Evolutionary conservation across 108 stramenopile genomes (phyloP).

Genomic region (Fistulifera solaris): DNA sequence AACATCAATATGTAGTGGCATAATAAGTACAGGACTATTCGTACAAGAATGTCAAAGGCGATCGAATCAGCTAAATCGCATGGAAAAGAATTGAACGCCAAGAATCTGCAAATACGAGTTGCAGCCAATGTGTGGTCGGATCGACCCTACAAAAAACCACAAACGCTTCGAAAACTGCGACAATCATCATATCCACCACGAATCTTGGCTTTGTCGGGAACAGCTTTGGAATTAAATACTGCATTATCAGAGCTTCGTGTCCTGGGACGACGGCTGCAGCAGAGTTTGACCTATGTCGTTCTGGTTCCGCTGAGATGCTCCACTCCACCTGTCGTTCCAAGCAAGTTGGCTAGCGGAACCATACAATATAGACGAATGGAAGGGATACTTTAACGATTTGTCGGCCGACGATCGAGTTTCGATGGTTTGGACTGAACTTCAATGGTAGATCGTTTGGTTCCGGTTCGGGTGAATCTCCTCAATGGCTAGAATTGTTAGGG

Average conservation of each 20-base stretch:
- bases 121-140: slow-evolving; percentile 40
- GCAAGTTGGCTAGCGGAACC: slow-evolving; percentile 51
- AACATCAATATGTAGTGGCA: slow-evolving; percentile 17
- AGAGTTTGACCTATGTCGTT: slow-evolving; percentile 47
- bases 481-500: slow-evolving; percentile 55
- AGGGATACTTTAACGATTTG: slow-evolving; percentile 45
- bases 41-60: slow-evolving; percentile 51
- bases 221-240: slow-evolving; percentile 23
- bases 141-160: slow-evolving; percentile 8
- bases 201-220: slow-evolving; percentile 54
- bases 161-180: background rate
- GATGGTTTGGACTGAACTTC: slow-evolving; percentile 74
- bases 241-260: slow-evolving; percentile 27
- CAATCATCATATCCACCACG: slow-evolving; percentile 18
- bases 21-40: slow-evolving; percentile 34
- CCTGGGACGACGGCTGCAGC: slow-evolving; percentile 42
- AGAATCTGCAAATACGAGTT: slow-evolving; percentile 34
- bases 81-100: slow-evolving; percentile 74
- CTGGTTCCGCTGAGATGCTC: slow-evolving; percentile 25
- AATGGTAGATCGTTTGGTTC: slow-evolving; percentile 69
- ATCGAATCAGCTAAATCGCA: slow-evolving; percentile 50
- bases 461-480: slow-evolving; percentile 41
- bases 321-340: background rate
- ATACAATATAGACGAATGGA: slow-evolving; percentile 32
- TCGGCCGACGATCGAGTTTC: slow-evolving; percentile 23